phyloP scores from a whole-genome alignment of 352 stramenopile species.

The Phytopythium chamaehyphon region DNA sequence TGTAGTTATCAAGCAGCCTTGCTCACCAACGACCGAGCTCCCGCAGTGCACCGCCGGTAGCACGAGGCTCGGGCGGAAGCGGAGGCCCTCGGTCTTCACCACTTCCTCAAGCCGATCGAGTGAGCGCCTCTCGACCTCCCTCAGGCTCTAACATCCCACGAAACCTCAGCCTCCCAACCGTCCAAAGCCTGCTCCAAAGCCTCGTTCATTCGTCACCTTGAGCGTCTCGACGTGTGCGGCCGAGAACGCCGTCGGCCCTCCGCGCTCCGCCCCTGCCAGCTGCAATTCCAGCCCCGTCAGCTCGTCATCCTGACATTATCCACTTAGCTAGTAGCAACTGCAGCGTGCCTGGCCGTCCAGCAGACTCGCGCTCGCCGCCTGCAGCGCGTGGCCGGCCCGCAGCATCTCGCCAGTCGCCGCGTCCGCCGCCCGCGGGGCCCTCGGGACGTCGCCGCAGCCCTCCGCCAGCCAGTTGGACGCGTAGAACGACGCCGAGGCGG shows the following conservation, averaged over 20 bases:
- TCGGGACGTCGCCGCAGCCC: conserved; percentile 59
- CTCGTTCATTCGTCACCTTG: conserved; percentile 22
- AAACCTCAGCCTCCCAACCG: not conserved
- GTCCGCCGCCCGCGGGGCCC: conserved; percentile 29
- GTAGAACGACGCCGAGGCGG: conserved; percentile 4
- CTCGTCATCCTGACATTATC: not conserved
- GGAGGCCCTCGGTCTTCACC: conserved; percentile 33
- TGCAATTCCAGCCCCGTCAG: conserved; percentile 6
- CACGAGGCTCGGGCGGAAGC: conserved; percentile 70
- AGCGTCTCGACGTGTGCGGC: conserved; percentile 35
- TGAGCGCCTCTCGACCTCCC: conserved; percentile 37
- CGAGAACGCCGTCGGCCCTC: conserved; percentile 34
- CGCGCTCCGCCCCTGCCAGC: conserved; percentile 26
- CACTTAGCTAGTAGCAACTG: not conserved
- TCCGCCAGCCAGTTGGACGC: conserved; percentile 58
- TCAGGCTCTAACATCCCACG: conserved; percentile 34
- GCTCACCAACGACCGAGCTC: conserved; percentile 46
- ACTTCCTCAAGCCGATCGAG: conserved; percentile 45
- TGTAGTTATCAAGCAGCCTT: not conserved
- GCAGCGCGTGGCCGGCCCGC: conserved; percentile 58
- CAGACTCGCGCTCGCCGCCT: conserved; percentile 46
- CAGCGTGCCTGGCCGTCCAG: conserved; percentile 35
- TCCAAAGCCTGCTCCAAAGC: not conserved
- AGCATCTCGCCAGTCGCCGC: conserved; percentile 62
- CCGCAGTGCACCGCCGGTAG: conserved; percentile 48